phyloP scores from a whole-genome alignment of 2,329 filamentous ascomycete species.

The Xylaria arbuscula region DNA sequence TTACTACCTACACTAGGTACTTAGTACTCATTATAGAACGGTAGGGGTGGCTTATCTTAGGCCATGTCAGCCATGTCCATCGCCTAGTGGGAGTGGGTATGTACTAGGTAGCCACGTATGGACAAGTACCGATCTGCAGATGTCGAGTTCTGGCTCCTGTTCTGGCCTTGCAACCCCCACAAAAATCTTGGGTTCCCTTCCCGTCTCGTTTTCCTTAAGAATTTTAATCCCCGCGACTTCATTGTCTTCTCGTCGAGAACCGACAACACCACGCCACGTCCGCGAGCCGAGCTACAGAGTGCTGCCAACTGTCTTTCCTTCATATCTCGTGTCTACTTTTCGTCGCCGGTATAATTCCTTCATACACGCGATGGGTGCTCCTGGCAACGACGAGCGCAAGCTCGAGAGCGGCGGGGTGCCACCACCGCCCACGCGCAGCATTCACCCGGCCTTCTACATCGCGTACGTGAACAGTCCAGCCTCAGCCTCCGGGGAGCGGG shows the following conservation, averaged over 20 bases:
- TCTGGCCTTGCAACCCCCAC: constrained; percentile 26
- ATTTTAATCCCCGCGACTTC: constrained; percentile 29
- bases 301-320: constrained; percentile 5
- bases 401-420: constrained; percentile 42
- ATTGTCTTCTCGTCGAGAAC: constrained; percentile 21
- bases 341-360: constrained; percentile 12
- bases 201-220: constrained; percentile 30
- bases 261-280: constrained; percentile 10
- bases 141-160: constrained; percentile 8
- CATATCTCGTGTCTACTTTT: constrained; percentile 13
- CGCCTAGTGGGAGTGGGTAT: background rate
- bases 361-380: constrained; percentile 34
- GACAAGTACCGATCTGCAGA: constrained; percentile 37
- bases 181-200: constrained; percentile 28
- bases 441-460: constrained; percentile 46
- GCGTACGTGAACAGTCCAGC: constrained; percentile 37
- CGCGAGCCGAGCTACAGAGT: constrained; percentile 15
- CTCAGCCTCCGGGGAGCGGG: background rate
- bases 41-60: constrained; percentile 1
- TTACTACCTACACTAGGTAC: background rate
- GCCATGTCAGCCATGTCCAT: background rate
- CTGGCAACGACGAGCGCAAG: constrained; percentile 42
- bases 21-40: background rate
- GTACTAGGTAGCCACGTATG: constrained; percentile 14
- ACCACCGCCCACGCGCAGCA: constrained; percentile 34